Evolutionary conservation across 495 filamentous ascomycete species (phyloP).

Genomic region (Clavariopsis aquatica): DNA sequence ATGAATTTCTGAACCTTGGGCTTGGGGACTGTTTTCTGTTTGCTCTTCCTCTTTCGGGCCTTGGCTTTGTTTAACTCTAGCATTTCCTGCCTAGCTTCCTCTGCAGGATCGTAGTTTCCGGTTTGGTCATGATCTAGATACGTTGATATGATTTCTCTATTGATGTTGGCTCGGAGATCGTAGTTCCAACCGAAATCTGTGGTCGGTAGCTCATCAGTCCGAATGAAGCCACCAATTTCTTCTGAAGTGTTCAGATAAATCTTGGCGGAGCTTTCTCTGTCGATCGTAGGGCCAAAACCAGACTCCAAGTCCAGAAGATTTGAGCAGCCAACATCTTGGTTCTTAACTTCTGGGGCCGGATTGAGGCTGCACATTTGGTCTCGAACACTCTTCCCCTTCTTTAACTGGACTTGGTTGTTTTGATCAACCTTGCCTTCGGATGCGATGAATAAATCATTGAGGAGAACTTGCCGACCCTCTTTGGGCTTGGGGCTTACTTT

Average conservation of each 20-base stretch:
- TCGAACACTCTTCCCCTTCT: neutral
- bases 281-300: neutral
- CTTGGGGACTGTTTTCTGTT: slow-evolving; percentile 9
- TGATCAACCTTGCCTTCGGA: neutral
- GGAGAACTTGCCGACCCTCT: slow-evolving; percentile 4
- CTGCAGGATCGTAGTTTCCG: slow-evolving; percentile 30
- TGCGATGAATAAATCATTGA: neutral
- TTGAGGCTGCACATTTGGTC: slow-evolving; percentile 4
- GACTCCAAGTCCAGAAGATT: neutral
- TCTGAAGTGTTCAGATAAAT: neutral
- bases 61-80: slow-evolving; percentile 5
- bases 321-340: neutral
- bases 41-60: slow-evolving; percentile 6
- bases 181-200: neutral
- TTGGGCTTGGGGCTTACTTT: slow-evolving; percentile 9
- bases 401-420: neutral
- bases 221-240: neutral
- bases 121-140: slow-evolving; percentile 21
- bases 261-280: too few species aligned
- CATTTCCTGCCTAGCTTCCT: slow-evolving; percentile 10
- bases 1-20: slow-evolving; percentile 9
- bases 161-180: slow-evolving; percentile 18
- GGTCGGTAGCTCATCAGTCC: neutral
- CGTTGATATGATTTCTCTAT: slow-evolving; percentile 13
- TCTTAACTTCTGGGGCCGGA: neutral